Percentiles rank a stretch among this genome's conserved stretches.
These are phyloP conservation scores for Cercospora nicotianae DNA, from an alignment of 2,329 filamentous ascomycete genomes.

Conservation along the genomic window DNA sequence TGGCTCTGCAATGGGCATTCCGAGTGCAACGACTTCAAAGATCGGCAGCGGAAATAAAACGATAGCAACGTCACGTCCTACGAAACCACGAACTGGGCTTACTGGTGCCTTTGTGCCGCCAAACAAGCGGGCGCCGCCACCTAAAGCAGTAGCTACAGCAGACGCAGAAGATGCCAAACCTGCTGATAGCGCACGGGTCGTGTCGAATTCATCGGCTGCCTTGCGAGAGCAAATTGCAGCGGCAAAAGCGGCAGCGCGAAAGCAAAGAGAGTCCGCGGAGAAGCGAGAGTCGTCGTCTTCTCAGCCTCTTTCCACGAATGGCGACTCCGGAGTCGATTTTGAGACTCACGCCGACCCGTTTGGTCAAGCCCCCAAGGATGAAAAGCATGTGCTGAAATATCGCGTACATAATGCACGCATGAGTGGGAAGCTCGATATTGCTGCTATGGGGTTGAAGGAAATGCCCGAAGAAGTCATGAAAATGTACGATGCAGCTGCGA, in stretches of 20 bases:
- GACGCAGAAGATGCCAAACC: neutral
- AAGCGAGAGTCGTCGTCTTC: constrained; percentile 29
- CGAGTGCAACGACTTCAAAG: constrained; percentile 4
- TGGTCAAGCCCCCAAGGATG: constrained; percentile 62
- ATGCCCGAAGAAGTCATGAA: constrained; percentile 80
- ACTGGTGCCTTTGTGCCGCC: constrained; percentile 37
- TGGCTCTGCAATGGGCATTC: constrained; percentile 6
- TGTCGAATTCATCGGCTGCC: constrained; percentile 65
- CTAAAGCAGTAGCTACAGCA: constrained; percentile 1
- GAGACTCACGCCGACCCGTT: constrained; percentile 67
- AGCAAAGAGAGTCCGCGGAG: constrained; percentile 37
- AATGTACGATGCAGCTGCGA: constrained; percentile 82
- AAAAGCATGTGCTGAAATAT: constrained; percentile 68
- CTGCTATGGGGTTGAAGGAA: constrained; percentile 74
- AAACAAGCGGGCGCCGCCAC: constrained; percentile 8
- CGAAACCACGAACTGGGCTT: constrained; percentile 37
- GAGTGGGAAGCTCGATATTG: constrained; percentile 83
- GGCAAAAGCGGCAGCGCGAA: constrained; percentile 71
- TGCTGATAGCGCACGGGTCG: constrained; percentile 22
- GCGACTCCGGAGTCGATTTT: constrained; percentile 53
- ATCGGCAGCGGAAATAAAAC: constrained; percentile 38
- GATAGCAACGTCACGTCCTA: constrained; percentile 35
- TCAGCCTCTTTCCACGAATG: constrained; percentile 18
- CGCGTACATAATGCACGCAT: constrained; percentile 71
- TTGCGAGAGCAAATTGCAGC: constrained; percentile 90